Evolutionary conservation across 2,329 filamentous ascomycete genomes (phyloP).

Genomic region (Scedosporium apiospermum): DNA sequence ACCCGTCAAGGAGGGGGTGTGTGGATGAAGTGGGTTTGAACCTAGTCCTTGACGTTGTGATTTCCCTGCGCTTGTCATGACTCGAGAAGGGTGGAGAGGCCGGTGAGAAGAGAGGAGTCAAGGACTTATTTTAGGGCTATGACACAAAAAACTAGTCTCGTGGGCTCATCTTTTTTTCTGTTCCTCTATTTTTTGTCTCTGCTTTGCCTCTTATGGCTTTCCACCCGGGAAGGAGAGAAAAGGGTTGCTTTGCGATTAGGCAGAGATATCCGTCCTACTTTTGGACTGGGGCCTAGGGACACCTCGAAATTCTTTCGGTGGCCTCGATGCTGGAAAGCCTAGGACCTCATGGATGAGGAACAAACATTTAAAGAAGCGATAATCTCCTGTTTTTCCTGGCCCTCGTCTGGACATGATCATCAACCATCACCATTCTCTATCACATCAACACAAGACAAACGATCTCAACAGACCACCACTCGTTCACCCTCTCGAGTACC

Average conservation of each 20-base stretch:
- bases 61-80: not conserved
- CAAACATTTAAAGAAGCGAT: not conserved
- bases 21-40: not conserved
- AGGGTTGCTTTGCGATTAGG: not conserved
- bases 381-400: not conserved
- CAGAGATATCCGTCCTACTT: not conserved
- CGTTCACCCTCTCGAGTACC: not conserved
- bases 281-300: not conserved
- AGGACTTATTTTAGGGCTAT: not conserved
- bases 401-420: not conserved
- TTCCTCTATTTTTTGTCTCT: not conserved
- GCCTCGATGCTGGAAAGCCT: not conserved
- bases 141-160: not conserved
- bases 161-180: not conserved
- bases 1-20: not conserved
- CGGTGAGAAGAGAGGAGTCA: not conserved
- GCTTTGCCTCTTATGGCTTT: not conserved
- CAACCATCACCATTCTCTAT: not conserved
- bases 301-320: too few species aligned
- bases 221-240: not conserved
- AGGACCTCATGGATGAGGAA: not conserved
- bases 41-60: not conserved
- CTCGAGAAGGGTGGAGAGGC: not conserved
- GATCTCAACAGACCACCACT: not conserved
- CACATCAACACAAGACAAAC: not conserved